Evolutionary conservation across 768 basidiomycete genomes (phyloP).

Genomic region (Lactifluus subvellereus): DNA sequence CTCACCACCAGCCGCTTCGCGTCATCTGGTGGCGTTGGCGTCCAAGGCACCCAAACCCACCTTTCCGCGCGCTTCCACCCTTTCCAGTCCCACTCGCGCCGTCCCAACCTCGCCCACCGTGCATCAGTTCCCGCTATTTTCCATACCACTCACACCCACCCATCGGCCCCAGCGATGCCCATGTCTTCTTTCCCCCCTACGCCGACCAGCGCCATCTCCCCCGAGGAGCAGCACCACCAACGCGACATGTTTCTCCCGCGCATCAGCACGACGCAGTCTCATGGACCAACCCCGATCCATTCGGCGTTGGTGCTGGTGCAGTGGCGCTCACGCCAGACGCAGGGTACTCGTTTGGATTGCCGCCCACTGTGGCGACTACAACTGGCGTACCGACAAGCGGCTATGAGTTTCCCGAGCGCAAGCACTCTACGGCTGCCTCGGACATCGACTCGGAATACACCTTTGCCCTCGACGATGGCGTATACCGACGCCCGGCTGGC

Average conservation of each 20-base stretch:
- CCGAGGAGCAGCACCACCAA: conserved; percentile 16
- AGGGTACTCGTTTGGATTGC: conserved; percentile 23
- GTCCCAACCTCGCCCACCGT: conserved; percentile 22
- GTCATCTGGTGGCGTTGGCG: background rate
- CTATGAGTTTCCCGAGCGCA: conserved; percentile 24
- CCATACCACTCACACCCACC: conserved; percentile 1
- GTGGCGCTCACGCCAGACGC: conserved; percentile 17
- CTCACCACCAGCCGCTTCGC: conserved; percentile 9
- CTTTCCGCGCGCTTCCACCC: conserved; percentile 12
- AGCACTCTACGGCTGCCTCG: conserved; percentile 8
- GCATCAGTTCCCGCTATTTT: conserved; percentile 22
- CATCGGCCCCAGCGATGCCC: conserved; percentile 6
- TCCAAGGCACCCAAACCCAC: background rate
- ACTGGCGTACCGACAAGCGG: background rate
- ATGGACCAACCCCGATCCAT: conserved; percentile 23
- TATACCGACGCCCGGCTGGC: conserved; percentile 20
- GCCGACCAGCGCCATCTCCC: background rate
- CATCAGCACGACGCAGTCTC: conserved; percentile 13
- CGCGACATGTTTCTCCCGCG: background rate
- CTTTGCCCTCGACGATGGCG: conserved; percentile 2
- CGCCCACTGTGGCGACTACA: background rate
- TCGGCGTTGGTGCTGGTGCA: conserved; percentile 6
- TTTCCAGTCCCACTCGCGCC: conserved; percentile 13
- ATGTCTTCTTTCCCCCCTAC: conserved; percentile 6
- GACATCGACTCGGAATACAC: conserved; percentile 11